phyloP scores from a whole-genome alignment of 441 rosid species.

The Syzygium malaccense region DNA sequence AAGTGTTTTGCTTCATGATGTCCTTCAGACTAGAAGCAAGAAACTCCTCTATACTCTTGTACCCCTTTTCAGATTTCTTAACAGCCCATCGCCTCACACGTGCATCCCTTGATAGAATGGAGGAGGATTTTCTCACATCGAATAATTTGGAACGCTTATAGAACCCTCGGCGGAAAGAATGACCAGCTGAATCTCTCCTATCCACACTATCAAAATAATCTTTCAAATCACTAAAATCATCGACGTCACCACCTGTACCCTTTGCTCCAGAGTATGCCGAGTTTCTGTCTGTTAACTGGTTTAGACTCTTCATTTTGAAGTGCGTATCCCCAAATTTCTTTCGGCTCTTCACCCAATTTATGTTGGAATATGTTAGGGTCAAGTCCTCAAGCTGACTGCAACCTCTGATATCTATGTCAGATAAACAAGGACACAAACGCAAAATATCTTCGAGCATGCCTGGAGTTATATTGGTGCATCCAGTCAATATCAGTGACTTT shows the following conservation, averaged over 20 bases:
- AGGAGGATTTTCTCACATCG: slow-evolving; percentile 91
- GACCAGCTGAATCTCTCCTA: slow-evolving; percentile 89
- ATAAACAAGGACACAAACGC: slow-evolving; percentile 49
- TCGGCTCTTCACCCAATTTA: slow-evolving; percentile 62
- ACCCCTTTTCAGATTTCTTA: slow-evolving; percentile 84
- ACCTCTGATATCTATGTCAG: slow-evolving; percentile 77
- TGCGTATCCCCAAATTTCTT: slow-evolving; percentile 37
- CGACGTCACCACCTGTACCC: slow-evolving; percentile 41
- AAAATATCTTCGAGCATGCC: slow-evolving; percentile 65
- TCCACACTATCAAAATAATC: slow-evolving; percentile 94
- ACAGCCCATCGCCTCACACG: slow-evolving; percentile 90
- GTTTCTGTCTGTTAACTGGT: slow-evolving; percentile 49
- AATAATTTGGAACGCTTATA: slow-evolving; percentile 93
- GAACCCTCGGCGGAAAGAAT: slow-evolving; percentile 75
- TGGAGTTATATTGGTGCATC: slow-evolving; percentile 75
- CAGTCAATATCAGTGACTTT: slow-evolving; percentile 64
- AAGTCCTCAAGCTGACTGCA: slow-evolving; percentile 82
- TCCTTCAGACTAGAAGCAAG: slow-evolving; percentile 84
- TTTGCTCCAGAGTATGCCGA: slow-evolving; percentile 29
- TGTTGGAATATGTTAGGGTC: slow-evolving; percentile 40
- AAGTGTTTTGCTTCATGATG: slow-evolving; percentile 93
- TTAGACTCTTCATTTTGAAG: slow-evolving; percentile 59
- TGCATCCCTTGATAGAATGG: slow-evolving; percentile 96
- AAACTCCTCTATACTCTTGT: slow-evolving; percentile 92
- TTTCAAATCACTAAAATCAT: slow-evolving; percentile 91